Evolutionary conservation across 2,329 filamentous ascomycete genomes (phyloP).

Genomic region (Ophiosphaerella narmari): DNA sequence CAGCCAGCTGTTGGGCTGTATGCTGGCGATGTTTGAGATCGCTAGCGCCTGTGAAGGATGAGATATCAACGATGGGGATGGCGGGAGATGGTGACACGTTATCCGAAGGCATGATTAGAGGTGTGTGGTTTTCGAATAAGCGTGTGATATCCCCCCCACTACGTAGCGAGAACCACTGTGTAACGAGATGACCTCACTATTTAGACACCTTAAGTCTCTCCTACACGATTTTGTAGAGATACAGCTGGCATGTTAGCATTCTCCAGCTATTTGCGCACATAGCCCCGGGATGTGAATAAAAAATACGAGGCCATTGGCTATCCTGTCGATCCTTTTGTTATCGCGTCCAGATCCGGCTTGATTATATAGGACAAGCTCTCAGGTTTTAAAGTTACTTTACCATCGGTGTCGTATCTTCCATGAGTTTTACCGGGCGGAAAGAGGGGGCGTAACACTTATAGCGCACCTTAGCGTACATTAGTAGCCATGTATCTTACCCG

Average conservation of each 20-base stretch:
- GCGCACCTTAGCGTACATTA: too few relatives aligned
- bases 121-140: too few relatives aligned
- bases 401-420: too few relatives aligned
- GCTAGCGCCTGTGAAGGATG: conserved; percentile 36
- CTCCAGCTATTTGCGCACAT: not conserved
- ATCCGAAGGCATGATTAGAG: too few relatives aligned
- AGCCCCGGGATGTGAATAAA: not conserved
- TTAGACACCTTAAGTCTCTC: not conserved
- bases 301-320: not conserved
- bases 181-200: not conserved
- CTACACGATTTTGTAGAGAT: not conserved
- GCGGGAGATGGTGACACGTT: too few relatives aligned
- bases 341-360: not conserved
- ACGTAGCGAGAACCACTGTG: not conserved
- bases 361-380: not conserved
- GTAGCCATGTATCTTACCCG: too few relatives aligned
- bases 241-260: not conserved
- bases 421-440: too few relatives aligned
- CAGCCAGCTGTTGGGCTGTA: conserved; percentile 46
- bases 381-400: not conserved
- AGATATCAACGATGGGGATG: conserved; percentile 42
- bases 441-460: too few relatives aligned
- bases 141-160: not conserved
- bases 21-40: conserved; percentile 29
- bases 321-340: not conserved